Conservation (phyloP, 257 asterid species). For the Thymus quinquecostatus region DNA sequence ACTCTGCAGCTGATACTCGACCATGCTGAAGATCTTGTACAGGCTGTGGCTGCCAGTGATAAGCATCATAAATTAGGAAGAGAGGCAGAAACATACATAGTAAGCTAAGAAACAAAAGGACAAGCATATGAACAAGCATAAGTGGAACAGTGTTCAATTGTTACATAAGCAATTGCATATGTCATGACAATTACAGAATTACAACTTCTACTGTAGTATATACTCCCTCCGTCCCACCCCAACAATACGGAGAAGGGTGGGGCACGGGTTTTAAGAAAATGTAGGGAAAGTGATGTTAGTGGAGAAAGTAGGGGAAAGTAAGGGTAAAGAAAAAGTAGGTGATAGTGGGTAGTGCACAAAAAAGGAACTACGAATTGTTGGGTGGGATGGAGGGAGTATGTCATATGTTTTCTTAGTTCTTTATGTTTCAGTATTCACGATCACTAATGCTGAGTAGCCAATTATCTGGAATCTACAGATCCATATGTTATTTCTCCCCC, state of each 20-base stretch:
- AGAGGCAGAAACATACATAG: not conserved
- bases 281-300: too few relatives aligned
- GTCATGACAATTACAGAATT: not conserved
- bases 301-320: too few relatives aligned
- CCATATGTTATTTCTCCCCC: not conserved
- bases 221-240: not conserved
- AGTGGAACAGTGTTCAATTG: not conserved
- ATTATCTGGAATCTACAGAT: constrained; percentile 4
- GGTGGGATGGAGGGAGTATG: too few relatives aligned
- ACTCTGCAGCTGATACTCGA: constrained; percentile 82
- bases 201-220: not conserved
- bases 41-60: constrained; percentile 51
- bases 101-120: constrained; percentile 2
- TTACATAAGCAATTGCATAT: not conserved
- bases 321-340: too few relatives aligned
- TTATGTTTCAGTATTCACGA: constrained; percentile 1
- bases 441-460: too few relatives aligned
- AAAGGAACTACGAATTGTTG: too few relatives aligned
- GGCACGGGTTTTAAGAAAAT: too few relatives aligned
- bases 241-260: too few relatives aligned
- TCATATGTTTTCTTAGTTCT: not conserved
- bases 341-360: too few relatives aligned
- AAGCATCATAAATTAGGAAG: constrained; percentile 12
- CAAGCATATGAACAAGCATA: constrained; percentile 11
- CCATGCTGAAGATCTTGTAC: constrained; percentile 78